A percentile compares a stretch with the other conserved stretches of the same genome.
Conservation (phyloP, 2,329 filamentous ascomycete genomes). For the Myrmaecium sp. region DNA sequence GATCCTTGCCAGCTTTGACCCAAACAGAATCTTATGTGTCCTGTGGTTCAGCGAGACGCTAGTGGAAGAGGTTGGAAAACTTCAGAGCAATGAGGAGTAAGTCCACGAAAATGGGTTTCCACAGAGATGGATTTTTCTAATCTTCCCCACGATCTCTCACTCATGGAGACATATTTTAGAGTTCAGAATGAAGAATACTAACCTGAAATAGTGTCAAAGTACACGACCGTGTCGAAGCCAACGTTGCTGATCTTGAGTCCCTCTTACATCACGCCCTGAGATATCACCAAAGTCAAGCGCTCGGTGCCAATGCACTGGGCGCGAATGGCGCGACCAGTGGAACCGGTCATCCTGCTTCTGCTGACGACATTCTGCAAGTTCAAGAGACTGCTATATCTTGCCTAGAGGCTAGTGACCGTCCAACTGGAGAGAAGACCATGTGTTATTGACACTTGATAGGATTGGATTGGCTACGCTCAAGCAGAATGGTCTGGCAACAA, state of each 20-base stretch:
- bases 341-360: no score
- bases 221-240: constrained; percentile 34
- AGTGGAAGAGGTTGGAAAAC: constrained; percentile 50
- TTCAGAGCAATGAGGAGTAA: constrained; percentile 41
- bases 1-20: constrained; percentile 29
- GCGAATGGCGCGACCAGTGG: no score
- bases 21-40: constrained; percentile 36
- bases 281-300: no score
- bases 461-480: constrained; percentile 61
- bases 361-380: no score
- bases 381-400: no score
- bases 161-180: no score
- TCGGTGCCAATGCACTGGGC: no score
- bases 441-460: constrained; percentile 25
- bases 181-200: no score
- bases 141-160: no score
- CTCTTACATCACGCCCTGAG: constrained; percentile 29
- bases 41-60: constrained; percentile 49
- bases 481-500: constrained; percentile 42
- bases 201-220: constrained; percentile 22
- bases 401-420: no score
- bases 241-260: constrained; percentile 32
- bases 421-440: no score
- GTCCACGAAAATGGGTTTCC: constrained; percentile 4
- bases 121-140: no score